Evolutionary conservation across 2,329 filamentous ascomycete species (phyloP).

Genomic region (Neonectria punicea): DNA sequence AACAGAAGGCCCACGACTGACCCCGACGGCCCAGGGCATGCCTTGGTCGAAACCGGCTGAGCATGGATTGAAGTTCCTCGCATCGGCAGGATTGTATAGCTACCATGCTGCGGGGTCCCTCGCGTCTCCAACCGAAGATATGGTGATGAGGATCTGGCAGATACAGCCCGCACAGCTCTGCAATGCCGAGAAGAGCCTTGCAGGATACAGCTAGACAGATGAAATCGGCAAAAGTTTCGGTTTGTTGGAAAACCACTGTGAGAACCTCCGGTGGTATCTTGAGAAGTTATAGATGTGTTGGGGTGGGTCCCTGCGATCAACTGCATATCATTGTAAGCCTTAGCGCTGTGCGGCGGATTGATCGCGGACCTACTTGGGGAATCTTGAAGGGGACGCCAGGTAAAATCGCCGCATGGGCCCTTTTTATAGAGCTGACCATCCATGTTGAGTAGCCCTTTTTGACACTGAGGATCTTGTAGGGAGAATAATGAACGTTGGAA

Average conservation of each 20-base stretch:
- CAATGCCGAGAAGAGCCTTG: constrained; percentile 36
- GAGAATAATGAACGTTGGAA: not conserved
- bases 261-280: constrained; percentile 43
- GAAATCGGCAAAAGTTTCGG: constrained; percentile 21
- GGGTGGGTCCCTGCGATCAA: not conserved
- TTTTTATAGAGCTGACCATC: not conserved
- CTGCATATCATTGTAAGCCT: constrained; percentile 19
- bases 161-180: constrained; percentile 26
- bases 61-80: constrained; percentile 22
- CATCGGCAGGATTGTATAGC: constrained; percentile 24
- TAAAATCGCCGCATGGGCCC: not conserved
- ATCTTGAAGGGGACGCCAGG: constrained; percentile 20
- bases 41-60: constrained; percentile 29
- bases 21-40: constrained; percentile 26
- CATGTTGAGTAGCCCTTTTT: not conserved
- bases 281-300: constrained; percentile 22
- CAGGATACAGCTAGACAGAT: constrained; percentile 35
- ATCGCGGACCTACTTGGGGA: constrained; percentile 21
- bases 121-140: constrained; percentile 10
- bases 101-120: not conserved
- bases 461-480: not conserved
- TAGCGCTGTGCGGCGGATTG: not conserved
- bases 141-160: constrained; percentile 32
- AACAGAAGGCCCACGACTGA: constrained; percentile 34
- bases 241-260: constrained; percentile 34